Percentiles rank a stretch among this genome's conserved stretches.
phyloP scores from a whole-genome alignment of 345 rosid genomes.

The Euphorbia pulcherrima region DNA sequence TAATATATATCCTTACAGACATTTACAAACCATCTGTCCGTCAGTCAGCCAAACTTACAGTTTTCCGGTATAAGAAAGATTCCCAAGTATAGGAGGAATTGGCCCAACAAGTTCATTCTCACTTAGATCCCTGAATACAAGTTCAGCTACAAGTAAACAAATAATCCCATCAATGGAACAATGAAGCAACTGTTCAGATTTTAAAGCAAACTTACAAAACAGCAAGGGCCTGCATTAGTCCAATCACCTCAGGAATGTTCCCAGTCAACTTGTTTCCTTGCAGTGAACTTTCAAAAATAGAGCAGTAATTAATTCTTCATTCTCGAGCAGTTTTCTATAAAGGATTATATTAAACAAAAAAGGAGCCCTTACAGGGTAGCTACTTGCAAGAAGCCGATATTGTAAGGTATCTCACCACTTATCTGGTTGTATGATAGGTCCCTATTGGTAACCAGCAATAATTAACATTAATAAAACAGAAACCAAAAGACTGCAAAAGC shows the following conservation, averaged over 20 bases:
- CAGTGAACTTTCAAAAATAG: conserved; percentile 52
- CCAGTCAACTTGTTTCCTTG: conserved; percentile 83
- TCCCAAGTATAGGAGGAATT: conserved; percentile 87
- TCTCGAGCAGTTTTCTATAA: neutral
- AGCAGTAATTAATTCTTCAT: neutral
- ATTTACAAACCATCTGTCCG: neutral
- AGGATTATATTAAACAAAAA: neutral
- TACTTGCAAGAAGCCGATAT: conserved; percentile 91
- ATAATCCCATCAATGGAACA: neutral
- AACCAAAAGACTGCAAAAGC: neutral
- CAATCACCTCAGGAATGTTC: conserved; percentile 80
- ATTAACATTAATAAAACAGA: neutral
- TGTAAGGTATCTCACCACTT: conserved; percentile 85
- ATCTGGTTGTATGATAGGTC: conserved; percentile 87
- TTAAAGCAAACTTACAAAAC: conserved; percentile 57
- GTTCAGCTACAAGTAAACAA: neutral
- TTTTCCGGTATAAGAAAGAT: conserved; percentile 85
- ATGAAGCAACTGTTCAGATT: neutral
- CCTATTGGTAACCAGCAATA: conserved; percentile 29
- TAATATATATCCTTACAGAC: neutral
- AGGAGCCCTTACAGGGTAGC: conserved; percentile 73
- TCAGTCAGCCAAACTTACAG: conserved; percentile 49
- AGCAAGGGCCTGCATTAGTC: conserved; percentile 97
- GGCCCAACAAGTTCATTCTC: conserved; percentile 84
- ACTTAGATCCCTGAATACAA: conserved; percentile 64